These are phyloP conservation scores for Tolypocladium amazonense DNA, from an alignment of 2,329 filamentous ascomycete species.

Conservation along the genomic window DNA sequence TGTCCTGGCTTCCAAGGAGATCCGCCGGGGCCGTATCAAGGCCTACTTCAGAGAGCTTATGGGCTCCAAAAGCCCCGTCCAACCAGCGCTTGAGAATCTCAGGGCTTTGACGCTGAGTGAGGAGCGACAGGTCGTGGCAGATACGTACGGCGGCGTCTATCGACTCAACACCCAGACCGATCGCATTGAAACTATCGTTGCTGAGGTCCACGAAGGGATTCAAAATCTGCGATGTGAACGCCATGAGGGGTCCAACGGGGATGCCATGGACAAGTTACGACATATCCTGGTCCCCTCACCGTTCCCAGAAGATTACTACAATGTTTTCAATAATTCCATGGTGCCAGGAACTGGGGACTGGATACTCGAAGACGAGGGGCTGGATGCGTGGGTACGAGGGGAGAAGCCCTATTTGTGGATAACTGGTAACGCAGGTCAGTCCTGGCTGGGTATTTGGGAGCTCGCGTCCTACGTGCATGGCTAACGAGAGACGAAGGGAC, in stretches of 20 bases:
- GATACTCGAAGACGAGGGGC: conserved; percentile 27
- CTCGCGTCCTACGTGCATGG: too few relatives aligned
- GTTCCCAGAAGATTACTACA: conserved; percentile 30
- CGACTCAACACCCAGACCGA: conserved; percentile 25
- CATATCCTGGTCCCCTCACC: conserved; percentile 30
- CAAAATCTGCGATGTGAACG: conserved; percentile 22
- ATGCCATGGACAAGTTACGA: conserved; percentile 26
- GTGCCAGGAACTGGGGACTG: conserved; percentile 34
- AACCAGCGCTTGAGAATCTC: conserved; percentile 27
- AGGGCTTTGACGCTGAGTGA: conserved; percentile 29
- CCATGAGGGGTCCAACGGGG: conserved; percentile 18
- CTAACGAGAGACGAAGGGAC: conserved; percentile 16
- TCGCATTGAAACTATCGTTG: conserved; percentile 21
- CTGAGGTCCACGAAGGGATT: conserved; percentile 23
- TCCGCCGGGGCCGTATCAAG: conserved; percentile 28
- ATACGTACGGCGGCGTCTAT: conserved; percentile 27
- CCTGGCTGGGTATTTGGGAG: too few relatives aligned
- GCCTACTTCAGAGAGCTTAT: conserved; percentile 29
- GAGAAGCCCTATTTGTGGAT: conserved; percentile 32
- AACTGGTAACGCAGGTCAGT: conserved; percentile 27
- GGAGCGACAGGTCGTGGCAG: conserved; percentile 30
- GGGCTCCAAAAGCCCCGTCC: conserved; percentile 27
- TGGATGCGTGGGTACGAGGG: conserved; percentile 26
- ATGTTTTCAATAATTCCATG: conserved; percentile 26
- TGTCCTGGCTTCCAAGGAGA: conserved; percentile 29